Base-by-base conservation (phyloP, 2,329 filamentous ascomycete species). In the Colletotrichum brevisporum region DNA sequence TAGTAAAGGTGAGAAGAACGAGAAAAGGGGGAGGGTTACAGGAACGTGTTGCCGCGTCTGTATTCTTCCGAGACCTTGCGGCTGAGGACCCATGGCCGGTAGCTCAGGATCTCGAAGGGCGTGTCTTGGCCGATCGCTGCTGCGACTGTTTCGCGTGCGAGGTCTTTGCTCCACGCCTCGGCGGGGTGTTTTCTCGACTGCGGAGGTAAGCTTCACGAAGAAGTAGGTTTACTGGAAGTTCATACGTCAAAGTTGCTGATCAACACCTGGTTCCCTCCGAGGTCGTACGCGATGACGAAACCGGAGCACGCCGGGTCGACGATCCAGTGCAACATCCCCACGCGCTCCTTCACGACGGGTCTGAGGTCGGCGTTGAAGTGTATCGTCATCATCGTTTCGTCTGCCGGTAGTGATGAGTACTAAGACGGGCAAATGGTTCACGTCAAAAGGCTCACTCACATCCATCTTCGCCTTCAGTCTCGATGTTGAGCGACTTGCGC, bases 311-410 rank as follows among this genome's bases (percentile, higher is more conserved):
- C 75, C 1, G 82, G 82, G 56, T 84, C 82, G 70, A 81, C 79
- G 18, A 84, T 76, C 82, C 81, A 84, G 69, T 83, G 80, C 3
- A 84, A 72, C 81, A 84, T 83, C 5, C 82, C 82, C 1, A 82
- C 78, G 24, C 77, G 74, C 0, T 80, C 75, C 4, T 75, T 74
- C 0, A 84, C 72, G 0, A 84, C 73, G 1, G 80, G 77, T 0
- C 79, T 76, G 2, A 83, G 73, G 52, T 84, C 75, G 0, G 81
- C 80, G 48, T 82, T 82, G 70, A 84, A 79, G 50, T 84, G 81
- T 15, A 84, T 83, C 0, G 82, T 83, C 82, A 84, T 83, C 82
- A 83, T 83, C 0, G 80, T 83, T 63, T 83, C 81, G 45, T 81
- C 80, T 81, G 6, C 2, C 12, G 13, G 18, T 10, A 12, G 18